Conservation (phyloP, 176 grass and related monocot genomes). For the Saccharum spontaneum region DNA sequence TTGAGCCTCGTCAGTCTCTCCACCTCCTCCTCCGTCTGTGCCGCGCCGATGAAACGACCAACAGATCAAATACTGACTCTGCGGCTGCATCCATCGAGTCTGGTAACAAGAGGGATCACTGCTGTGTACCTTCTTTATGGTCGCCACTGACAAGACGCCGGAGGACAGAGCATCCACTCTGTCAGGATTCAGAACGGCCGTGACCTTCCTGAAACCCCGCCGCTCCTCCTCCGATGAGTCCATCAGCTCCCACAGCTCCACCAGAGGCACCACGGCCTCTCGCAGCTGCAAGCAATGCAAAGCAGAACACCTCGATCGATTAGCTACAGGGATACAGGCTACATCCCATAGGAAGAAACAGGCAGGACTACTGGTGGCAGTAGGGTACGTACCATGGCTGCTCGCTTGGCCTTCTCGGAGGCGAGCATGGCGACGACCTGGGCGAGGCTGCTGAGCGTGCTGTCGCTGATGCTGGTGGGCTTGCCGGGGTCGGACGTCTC, state of each 20-base stretch:
- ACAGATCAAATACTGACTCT: not conserved
- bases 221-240: conserved; percentile 60
- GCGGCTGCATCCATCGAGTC: too few species aligned
- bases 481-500: conserved; percentile 45
- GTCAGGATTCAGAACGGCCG: conserved; percentile 26
- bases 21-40: conserved; percentile 53
- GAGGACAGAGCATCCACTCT: conserved; percentile 29
- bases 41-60: not conserved
- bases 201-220: conserved; percentile 46
- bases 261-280: conserved; percentile 38
- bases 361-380: not conserved
- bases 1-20: conserved; percentile 61
- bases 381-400: conserved; percentile 25
- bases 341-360: not conserved
- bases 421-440: conserved; percentile 46
- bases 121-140: conserved; percentile 41
- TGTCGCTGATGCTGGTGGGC: conserved; percentile 69
- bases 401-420: conserved; percentile 47
- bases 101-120: not conserved
- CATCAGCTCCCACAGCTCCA: conserved; percentile 69
- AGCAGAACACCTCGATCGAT: not conserved
- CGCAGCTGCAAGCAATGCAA: conserved; percentile 30
- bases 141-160: conserved; percentile 39
- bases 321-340: not conserved
- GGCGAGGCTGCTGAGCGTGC: conserved; percentile 52